Base-by-base conservation (phyloP, 2,329 filamentous ascomycete species). In the Alternaria gansuensis region DNA sequence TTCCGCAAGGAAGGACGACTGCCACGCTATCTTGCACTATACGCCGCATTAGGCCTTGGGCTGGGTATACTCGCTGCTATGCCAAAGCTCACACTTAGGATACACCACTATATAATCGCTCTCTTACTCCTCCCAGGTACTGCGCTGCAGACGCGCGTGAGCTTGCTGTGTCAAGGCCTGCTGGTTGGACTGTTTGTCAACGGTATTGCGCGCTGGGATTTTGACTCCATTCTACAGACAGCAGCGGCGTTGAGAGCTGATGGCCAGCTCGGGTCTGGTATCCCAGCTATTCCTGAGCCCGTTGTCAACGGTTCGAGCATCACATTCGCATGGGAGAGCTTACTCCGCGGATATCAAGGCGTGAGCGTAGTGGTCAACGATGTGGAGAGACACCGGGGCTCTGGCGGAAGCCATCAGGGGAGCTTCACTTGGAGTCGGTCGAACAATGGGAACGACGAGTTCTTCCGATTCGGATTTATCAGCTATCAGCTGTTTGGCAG, bases 101-200 rank as follows among this genome's bases (percentile, higher is more conserved):
- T 99, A 57, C 78, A 89, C 95, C 80, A 97, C 84, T 98, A 98
- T 74, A 91, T 98, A 62, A 82, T 98, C 4, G 93, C 89, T 1
- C 84, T 98, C n/a, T 82, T 98, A 0, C 84, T 99, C 0, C 84
- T 98, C 3, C 93, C 94, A 0, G 95, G 93, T 0, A 98, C 95
- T 0, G 88, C 88, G 58, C 86, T 98, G 74, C 93, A 97, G 68
- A 98, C 91, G 2, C 87, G 95, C 0, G 90, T 91, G 0, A 90
- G 89, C 1, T 82, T 98, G n/a, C 76, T 97, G 2, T 97, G 93
- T 70, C 94, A 98, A 76, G 95, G 95, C 5, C 80, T 99, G 2
- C 82, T 99, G 0, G 81, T 98, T 5, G 95, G 95, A 0, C 84
- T 98, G 0, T 98, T 97, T 77, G 88, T 97, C 79, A 97, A 97